phyloP scores from a whole-genome alignment of 768 basidiomycete species.

The Grammothele lineata region DNA sequence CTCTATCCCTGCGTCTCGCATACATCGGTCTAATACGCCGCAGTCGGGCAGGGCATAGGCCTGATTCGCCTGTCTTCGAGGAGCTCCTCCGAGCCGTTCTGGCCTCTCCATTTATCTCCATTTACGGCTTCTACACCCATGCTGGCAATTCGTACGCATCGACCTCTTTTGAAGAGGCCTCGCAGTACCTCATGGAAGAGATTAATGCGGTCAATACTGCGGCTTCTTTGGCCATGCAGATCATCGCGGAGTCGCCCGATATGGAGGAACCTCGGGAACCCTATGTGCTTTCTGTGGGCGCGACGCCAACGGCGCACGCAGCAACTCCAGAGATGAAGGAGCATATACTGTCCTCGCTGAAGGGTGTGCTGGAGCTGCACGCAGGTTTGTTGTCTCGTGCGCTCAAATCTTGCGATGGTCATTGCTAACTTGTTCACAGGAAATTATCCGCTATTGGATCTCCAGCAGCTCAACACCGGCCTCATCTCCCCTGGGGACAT shows the following conservation, averaged over 20 bases:
- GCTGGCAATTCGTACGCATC: constrained; percentile 77
- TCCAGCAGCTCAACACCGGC: constrained; percentile 77
- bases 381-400: constrained; percentile 51
- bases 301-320: constrained; percentile 85
- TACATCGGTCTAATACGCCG: constrained; percentile 14
- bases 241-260: constrained; percentile 36
- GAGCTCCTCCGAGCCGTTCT: constrained; percentile 50
- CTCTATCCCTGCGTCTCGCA: not conserved
- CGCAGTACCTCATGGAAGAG: constrained; percentile 63
- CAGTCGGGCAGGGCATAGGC: constrained; percentile 71
- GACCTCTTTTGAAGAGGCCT: constrained; percentile 59
- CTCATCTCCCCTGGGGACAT: constrained; percentile 54
- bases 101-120: constrained; percentile 47
- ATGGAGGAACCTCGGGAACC: constrained; percentile 34
- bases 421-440: no score
- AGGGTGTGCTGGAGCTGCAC: constrained; percentile 61
- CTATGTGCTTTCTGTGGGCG: constrained; percentile 77
- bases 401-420: no score
- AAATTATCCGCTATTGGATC: constrained; percentile 80
- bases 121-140: constrained; percentile 86
- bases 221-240: constrained; percentile 49
- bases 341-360: constrained; percentile 11
- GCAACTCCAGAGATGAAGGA: constrained; percentile 62
- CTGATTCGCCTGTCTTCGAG: constrained; percentile 49
- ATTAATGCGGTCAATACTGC: constrained; percentile 66